Conservation (phyloP, 2,329 filamentous ascomycete species). For the Neopestalotiopsis rosae region DNA sequence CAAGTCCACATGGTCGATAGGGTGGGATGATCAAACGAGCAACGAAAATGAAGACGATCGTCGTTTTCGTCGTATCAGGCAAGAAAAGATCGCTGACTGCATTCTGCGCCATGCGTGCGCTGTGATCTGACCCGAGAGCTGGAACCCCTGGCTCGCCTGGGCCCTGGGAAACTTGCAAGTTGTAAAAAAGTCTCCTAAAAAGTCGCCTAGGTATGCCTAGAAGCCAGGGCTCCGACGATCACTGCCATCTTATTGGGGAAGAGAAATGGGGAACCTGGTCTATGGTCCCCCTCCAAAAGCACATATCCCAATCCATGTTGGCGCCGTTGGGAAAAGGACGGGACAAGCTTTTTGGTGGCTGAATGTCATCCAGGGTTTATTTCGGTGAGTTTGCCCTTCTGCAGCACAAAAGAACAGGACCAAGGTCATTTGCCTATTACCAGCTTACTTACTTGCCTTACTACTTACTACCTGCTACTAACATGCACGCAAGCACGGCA, state of each 20-base stretch:
- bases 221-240: neutral
- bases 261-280: neutral
- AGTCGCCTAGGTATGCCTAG: neutral
- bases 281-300: neutral
- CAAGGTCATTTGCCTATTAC: neutral
- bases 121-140: neutral
- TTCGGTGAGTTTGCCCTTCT: neutral
- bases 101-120: conserved; percentile 4
- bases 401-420: neutral
- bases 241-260: neutral
- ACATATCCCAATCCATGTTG: conserved; percentile 2
- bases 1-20: neutral
- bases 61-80: conserved; percentile 4
- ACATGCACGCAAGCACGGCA: neutral
- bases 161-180: neutral
- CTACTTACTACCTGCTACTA: no score
- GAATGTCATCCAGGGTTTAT: conserved; percentile 10
- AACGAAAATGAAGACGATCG: conserved; percentile 12
- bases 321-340: neutral
- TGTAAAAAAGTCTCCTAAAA: neutral
- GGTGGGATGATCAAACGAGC: neutral
- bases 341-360: conserved; percentile 14
- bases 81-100: conserved; percentile 12
- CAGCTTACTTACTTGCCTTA: neutral
- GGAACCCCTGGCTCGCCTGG: neutral